Evolutionary conservation across 345 rosid genomes (phyloP), one percentile per base, ranked within the genome.

Genomic region (Salix purpurea): DNA sequence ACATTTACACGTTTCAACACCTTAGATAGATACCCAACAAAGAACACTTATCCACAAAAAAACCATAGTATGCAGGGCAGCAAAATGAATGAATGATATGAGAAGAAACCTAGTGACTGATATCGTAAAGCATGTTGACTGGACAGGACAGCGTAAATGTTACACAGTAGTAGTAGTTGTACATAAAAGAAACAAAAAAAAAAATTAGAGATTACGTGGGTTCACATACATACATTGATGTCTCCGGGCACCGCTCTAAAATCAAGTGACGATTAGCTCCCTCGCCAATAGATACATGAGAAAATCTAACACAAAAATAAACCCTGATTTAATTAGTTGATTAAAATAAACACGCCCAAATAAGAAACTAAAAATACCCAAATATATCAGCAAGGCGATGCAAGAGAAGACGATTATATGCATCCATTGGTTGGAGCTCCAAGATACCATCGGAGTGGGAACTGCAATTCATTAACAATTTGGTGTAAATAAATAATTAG

Each of bases 331-430:
- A 21, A 73, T 42, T 62, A 34, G 9, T 10, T 15, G 7, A 6
- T 23, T 26, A 5, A 40, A 15, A 24, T 6, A 44, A 30, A 26
- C 58, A 7, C 44, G 11, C 44, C 44, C 44, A 44, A 48, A 62
- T 30, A 24, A 23, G 26, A 50, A 37, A 34, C 36, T 23, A 61
- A 48, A 70, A 65, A 12, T 85, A 89, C 94, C 94, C 94, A 75
- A 90, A 90, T 76, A 89, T 88, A 71, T 91, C 94, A 32, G 92
- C 94, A 60, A 91, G 83, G 1, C 89, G 87, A 83, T 89, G 94
- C 83, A 89, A 40, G 34, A 90, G 91, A 74, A 89, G 92, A 14
- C 94, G 91, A 60, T 72, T 86, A 75, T 90, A 90, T 18, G 94
- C 73, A 77, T 86, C 85, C 94, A 89, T 89, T 24, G 94, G 91